A percentile compares a stretch with the other conserved stretches of the same genome.
Conservation (phyloP, 2,329 filamentous ascomycete genomes). For the Fusarium globosum region DNA sequence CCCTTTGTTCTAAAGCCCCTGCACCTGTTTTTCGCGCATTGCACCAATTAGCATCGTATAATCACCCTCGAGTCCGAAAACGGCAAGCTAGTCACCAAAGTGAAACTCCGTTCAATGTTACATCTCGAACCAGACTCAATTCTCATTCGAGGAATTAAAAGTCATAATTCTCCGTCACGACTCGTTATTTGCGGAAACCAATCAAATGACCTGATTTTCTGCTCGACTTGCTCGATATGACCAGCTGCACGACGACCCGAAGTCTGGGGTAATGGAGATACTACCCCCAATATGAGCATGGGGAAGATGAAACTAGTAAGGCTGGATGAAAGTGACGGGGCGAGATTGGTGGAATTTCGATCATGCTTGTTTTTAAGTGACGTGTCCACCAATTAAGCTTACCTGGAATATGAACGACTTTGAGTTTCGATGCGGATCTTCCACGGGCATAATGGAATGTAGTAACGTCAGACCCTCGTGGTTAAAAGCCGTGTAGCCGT, state of each 20-base stretch:
- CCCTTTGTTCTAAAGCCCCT: slow-evolving; percentile 1
- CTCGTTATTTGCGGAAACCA: neutral
- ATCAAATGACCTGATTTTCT: neutral
- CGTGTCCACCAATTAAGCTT: slow-evolving; percentile 33
- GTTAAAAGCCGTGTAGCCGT: neutral
- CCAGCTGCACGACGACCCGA: slow-evolving; percentile 14
- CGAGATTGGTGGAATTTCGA: slow-evolving; percentile 26
- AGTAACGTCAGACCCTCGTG: neutral
- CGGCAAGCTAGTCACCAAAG: slow-evolving; percentile 5
- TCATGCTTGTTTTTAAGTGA: neutral
- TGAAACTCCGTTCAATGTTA: slow-evolving; percentile 38
- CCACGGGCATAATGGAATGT: neutral
- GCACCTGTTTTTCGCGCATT: neutral
- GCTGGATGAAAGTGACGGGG: neutral
- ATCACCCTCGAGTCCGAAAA: slow-evolving; percentile 9
- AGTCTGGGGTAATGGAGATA: slow-evolving; percentile 27
- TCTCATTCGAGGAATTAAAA: slow-evolving; percentile 35
- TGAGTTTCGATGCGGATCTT: slow-evolving; percentile 2
- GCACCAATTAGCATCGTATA: slow-evolving; percentile 18
- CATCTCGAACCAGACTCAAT: slow-evolving; percentile 3
- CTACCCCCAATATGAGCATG: slow-evolving; percentile 3
- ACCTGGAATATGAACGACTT: neutral
- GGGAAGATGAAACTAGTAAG: neutral
- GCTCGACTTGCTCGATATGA: neutral
- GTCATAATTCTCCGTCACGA: slow-evolving; percentile 22